A percentile compares a stretch with the other conserved stretches of the same genome.
phyloP scores from a whole-genome alignment of 495 filamentous ascomycete genomes.

The Schizothecium vesticola region DNA sequence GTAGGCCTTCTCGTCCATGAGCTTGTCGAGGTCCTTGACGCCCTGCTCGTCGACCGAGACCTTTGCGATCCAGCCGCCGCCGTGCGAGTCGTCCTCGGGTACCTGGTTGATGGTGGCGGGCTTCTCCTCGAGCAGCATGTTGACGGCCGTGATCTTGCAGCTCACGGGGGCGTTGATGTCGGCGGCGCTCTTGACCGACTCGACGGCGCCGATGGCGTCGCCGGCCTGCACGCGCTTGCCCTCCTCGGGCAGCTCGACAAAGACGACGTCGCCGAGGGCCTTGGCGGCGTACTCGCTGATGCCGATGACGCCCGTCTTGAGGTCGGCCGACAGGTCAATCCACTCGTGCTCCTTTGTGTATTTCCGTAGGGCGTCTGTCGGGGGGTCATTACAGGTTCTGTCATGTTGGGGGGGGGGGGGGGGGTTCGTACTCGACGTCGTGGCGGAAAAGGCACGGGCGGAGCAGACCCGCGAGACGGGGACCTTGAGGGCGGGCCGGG shows the following conservation, averaged over 20 bases:
- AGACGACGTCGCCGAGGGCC: slow-evolving; percentile 91
- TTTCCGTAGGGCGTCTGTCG: slow-evolving; percentile 60
- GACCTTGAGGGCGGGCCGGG: slow-evolving; percentile 36
- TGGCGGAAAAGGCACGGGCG: slow-evolving; percentile 40
- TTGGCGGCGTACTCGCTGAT: slow-evolving; percentile 88
- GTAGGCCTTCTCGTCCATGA: slow-evolving; percentile 74
- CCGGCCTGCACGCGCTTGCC: slow-evolving; percentile 60
- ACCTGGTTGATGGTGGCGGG: slow-evolving; percentile 80
- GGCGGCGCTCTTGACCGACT: slow-evolving; percentile 95
- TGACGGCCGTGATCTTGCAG: slow-evolving; percentile 68
- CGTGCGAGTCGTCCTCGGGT: slow-evolving; percentile 62
- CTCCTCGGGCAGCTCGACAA: slow-evolving; percentile 78
- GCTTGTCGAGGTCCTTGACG: slow-evolving; percentile 59
- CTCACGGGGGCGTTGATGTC: slow-evolving; percentile 87
- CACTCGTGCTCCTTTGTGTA: slow-evolving; percentile 99
- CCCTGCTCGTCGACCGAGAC: slow-evolving; percentile 62
- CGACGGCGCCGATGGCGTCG: slow-evolving; percentile 85
- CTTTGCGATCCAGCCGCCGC: slow-evolving; percentile 88
- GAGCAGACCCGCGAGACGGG: slow-evolving; percentile 26
- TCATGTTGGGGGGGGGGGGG: background rate
- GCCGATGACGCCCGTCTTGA: slow-evolving; percentile 66
- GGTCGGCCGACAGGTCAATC: slow-evolving; percentile 77
- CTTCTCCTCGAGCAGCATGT: slow-evolving; percentile 70
- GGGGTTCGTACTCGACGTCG: slow-evolving; percentile 36
- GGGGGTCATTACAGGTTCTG: slow-evolving; percentile 7